Conservation (phyloP, 768 basidiomycete species). For the Boletus huronensis region DNA sequence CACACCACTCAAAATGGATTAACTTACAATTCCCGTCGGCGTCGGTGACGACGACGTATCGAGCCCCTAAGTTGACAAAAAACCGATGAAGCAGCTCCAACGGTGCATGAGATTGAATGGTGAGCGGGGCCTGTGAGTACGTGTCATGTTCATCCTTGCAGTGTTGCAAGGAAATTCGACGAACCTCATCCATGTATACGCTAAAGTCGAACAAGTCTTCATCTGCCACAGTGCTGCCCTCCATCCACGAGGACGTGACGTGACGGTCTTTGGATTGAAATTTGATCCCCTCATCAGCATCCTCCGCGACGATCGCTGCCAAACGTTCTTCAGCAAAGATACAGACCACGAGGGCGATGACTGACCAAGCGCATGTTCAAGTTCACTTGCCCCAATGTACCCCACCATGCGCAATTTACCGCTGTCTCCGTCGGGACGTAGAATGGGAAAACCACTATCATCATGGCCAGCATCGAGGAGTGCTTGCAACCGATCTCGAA, state of each 20-base stretch:
- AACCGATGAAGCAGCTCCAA: slow-evolving; percentile 91
- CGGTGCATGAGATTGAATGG: slow-evolving; percentile 78
- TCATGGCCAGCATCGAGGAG: slow-evolving; percentile 59
- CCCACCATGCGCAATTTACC: slow-evolving; percentile 70
- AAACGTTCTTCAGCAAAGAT: not conserved
- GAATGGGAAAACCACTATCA: slow-evolving; percentile 84
- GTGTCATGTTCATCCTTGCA: not conserved
- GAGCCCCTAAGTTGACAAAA: slow-evolving; percentile 90
- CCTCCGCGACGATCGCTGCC: slow-evolving; percentile 73
- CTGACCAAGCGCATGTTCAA: slow-evolving; percentile 88
- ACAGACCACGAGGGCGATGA: slow-evolving; percentile 10
- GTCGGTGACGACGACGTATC: slow-evolving; percentile 85
- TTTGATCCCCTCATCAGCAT: slow-evolving; percentile 60
- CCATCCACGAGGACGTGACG: slow-evolving; percentile 54
- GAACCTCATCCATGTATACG: slow-evolving; percentile 86
- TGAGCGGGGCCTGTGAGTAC: slow-evolving; percentile 71
- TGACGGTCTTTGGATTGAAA: slow-evolving; percentile 53
- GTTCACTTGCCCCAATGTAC: slow-evolving; percentile 88
- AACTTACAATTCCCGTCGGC: slow-evolving; percentile 73
- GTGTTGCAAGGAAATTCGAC: slow-evolving; percentile 1
- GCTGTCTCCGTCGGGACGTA: slow-evolving; percentile 46
- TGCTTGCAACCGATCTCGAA: slow-evolving; percentile 65
- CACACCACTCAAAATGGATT: slow-evolving; percentile 2
- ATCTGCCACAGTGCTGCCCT: slow-evolving; percentile 23
- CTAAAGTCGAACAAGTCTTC: slow-evolving; percentile 76